Conservation (phyloP, 2,329 filamentous ascomycete genomes). For the Tolypocladium guangdongense region DNA sequence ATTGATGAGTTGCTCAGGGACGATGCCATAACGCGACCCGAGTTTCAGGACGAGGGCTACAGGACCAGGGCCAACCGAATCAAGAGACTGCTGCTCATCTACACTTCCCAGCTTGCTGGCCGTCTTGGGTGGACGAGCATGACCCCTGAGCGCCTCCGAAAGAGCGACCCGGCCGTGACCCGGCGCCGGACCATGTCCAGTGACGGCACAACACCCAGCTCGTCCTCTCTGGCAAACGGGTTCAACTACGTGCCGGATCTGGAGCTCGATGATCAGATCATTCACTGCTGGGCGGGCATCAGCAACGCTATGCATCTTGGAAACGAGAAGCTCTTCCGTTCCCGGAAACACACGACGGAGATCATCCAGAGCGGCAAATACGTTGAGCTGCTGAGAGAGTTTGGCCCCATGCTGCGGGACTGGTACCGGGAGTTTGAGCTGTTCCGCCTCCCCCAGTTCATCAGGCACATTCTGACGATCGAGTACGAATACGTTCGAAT, state of each 20-base stretch:
- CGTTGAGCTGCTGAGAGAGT: constrained; percentile 67
- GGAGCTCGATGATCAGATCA: constrained; percentile 57
- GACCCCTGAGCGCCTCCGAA: constrained; percentile 60
- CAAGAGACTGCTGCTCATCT: constrained; percentile 78
- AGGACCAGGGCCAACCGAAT: constrained; percentile 70
- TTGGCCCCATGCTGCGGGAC: constrained; percentile 64
- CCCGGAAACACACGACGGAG: constrained; percentile 75
- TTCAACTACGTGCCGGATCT: constrained; percentile 59
- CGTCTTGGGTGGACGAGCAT: constrained; percentile 88
- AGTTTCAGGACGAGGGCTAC: constrained; percentile 66
- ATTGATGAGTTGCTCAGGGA: constrained; percentile 60
- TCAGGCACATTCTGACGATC: constrained; percentile 71
- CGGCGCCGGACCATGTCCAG: constrained; percentile 37
- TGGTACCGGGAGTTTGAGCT: constrained; percentile 78
- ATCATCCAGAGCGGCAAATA: constrained; percentile 83
- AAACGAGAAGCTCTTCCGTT: constrained; percentile 80
- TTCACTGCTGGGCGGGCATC: constrained; percentile 88
- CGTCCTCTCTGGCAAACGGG: constrained; percentile 43
- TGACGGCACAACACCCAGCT: constrained; percentile 50
- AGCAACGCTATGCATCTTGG: constrained; percentile 86
- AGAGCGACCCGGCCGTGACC: constrained; percentile 44
- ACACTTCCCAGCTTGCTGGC: constrained; percentile 87
- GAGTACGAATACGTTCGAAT: constrained; percentile 94
- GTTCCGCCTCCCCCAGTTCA: constrained; percentile 56
- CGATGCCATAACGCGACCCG: constrained; percentile 47